Evolutionary conservation across 2,329 filamentous ascomycete genomes (phyloP).

Genomic region (Mollisiaceae sp.): DNA sequence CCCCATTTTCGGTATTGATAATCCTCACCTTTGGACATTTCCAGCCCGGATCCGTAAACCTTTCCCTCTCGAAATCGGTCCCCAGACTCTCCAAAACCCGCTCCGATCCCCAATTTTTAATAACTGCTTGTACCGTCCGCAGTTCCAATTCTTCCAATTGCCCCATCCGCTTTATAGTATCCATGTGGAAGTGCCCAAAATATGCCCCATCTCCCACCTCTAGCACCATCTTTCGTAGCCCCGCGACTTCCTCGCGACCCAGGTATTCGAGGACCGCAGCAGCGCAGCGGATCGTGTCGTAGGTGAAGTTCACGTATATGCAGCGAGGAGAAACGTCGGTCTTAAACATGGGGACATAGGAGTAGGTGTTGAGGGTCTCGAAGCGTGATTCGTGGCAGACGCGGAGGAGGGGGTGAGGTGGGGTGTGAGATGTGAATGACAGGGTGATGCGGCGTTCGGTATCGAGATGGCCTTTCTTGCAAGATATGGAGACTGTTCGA

Average conservation of each 20-base stretch:
- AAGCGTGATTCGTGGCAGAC: constrained; percentile 40
- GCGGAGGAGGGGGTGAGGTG: constrained; percentile 39
- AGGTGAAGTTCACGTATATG: constrained; percentile 32
- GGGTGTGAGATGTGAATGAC: constrained; percentile 30
- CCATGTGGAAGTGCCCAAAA: constrained; percentile 39
- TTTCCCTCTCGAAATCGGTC: constrained; percentile 31
- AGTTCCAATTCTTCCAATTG: constrained; percentile 33
- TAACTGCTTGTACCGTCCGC: constrained; percentile 10
- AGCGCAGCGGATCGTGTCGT: constrained; percentile 32
- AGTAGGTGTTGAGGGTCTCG: constrained; percentile 33
- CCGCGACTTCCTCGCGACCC: constrained; percentile 16
- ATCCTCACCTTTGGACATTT: constrained; percentile 36
- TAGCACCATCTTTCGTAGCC: constrained; percentile 31
- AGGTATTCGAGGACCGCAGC: constrained; percentile 34
- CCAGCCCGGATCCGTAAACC: constrained; percentile 32
- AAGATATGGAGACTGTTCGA: constrained; percentile 30
- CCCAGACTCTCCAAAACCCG: constrained; percentile 18
- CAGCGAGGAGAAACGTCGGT: constrained; percentile 15
- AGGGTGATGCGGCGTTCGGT: constrained; percentile 19
- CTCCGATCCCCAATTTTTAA: constrained; percentile 21
- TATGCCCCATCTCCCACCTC: constrained; percentile 35
- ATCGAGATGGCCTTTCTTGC: constrained; percentile 24
- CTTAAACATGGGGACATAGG: constrained; percentile 12
- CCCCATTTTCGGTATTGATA: constrained; percentile 25
- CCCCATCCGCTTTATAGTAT: constrained; percentile 33